Evolutionary conservation across 495 filamentous ascomycete species (phyloP).

Genomic region (Aspergillus wentii): DNA sequence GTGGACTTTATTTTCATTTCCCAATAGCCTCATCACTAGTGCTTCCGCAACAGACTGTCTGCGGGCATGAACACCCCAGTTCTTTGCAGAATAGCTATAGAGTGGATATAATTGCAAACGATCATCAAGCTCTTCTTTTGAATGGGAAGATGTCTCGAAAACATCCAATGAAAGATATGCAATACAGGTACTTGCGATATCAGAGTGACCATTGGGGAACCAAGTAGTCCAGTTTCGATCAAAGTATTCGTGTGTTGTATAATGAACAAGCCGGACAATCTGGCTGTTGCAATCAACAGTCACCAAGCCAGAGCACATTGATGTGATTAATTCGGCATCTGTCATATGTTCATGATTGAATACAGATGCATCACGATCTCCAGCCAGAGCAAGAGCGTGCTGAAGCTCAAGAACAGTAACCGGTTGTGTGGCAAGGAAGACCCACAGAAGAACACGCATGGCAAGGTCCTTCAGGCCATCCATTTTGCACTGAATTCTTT

Average conservation of each 20-base stretch:
- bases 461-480: conserved; percentile 20
- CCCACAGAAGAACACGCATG: conserved; percentile 19
- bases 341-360: conserved; percentile 23
- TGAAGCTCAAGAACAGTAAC: too few relatives aligned
- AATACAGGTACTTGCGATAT: conserved; percentile 21
- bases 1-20: conserved; percentile 5
- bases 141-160: conserved; percentile 3
- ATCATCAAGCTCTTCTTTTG: conserved; percentile 15
- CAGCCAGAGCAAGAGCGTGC: conserved; percentile 32
- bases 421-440: conserved; percentile 20
- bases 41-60: conserved; percentile 3
- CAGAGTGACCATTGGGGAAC: conserved; percentile 19
- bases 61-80: conserved; percentile 25
- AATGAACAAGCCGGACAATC: conserved; percentile 23
- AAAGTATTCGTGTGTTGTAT: conserved; percentile 30
- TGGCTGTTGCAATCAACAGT: conserved; percentile 25
- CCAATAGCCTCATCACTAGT: conserved; percentile 11
- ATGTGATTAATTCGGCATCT: conserved; percentile 16
- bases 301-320: conserved; percentile 30
- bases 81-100: conserved; percentile 22
- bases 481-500: conserved; percentile 29
- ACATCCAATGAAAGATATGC: conserved; percentile 22
- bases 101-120: conserved; percentile 15
- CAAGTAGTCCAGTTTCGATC: conserved; percentile 15
- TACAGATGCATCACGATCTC: too few relatives aligned